Base-by-base conservation (phyloP, 2,329 filamentous ascomycete genomes). In the Calonectria honghensis region DNA sequence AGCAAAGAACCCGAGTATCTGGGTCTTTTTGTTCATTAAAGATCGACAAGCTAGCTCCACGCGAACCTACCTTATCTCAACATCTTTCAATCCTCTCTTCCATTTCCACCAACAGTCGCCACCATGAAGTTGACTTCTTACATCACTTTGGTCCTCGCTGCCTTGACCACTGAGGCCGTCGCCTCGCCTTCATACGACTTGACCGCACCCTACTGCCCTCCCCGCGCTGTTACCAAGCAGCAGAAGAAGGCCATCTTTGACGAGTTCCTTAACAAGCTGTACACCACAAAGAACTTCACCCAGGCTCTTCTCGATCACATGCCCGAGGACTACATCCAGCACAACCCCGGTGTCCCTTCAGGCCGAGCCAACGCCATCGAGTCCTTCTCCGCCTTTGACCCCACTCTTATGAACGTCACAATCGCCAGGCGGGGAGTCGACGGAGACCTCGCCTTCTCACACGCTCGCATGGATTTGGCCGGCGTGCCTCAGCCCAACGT, bases 251-350 rank as follows among this genome's bases (percentile, higher is more conserved):
- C 35, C 24, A 63, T 63, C 16, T 41, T 41, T 20, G 35, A 63
- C 16, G 57, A 63, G 37, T 41, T 63, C 24, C 35, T 63, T 7
- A 11, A 41, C 35, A 63, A 63, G 7, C 35, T 63, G 18, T 63
- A 63, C 57, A 18, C 41, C 35, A 63, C 57, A 2, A 63, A 63
- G 24, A 63, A 63, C 37, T 63, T 63, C 16, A 41, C 57, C 13
- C 57, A 63, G 57, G 57, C 57, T 14, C 37, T 63, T 18, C 57
- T 63, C 24, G 57, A 63, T 7, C 57, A 63, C 24, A 29, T 63
- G 57, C 35, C 57, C 3, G 57, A 63, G 39, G 57, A 63, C 11
- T 63, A 63, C 37, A 63, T 63, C 24, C 57, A 63, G 35, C 57
- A 63, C 57, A 63, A 63, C 57, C 57, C 57, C 3, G 7, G n/a